These are phyloP conservation scores for Cylindrodendrum hubeiense DNA, from an alignment of 2,329 filamentous ascomycete species.

Conservation along the genomic window DNA sequence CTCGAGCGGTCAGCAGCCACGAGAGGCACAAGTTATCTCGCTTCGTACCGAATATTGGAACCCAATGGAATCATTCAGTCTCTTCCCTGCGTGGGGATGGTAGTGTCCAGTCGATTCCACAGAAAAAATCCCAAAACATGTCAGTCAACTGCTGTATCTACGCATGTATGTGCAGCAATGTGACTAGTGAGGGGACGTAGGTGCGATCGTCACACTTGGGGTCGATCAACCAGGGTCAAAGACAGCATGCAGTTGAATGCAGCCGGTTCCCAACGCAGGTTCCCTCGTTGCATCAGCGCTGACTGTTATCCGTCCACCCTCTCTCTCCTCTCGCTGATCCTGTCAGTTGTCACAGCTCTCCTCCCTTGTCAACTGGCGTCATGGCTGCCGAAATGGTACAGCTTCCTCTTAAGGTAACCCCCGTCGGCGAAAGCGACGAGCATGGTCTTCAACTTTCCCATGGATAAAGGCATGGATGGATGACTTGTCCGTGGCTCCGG, in stretches of 20 bases:
- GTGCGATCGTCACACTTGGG: conserved; percentile 5
- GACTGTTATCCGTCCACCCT: conserved; percentile 16
- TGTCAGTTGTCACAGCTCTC: neutral
- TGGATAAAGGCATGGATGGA: conserved; percentile 4
- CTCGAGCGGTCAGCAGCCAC: neutral
- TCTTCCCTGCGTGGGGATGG: neutral
- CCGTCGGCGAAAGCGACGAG: neutral
- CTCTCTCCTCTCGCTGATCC: conserved; percentile 6
- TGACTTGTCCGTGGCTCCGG: conserved; percentile 5
- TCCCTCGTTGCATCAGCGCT: conserved; percentile 17
- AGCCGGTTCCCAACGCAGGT: conserved; percentile 16
- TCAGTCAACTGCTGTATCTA: neutral
- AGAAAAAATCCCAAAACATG: conserved; percentile 3
- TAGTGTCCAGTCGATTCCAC: neutral
- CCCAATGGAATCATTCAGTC: neutral
- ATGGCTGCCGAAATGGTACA: neutral
- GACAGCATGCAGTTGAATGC: conserved; percentile 16
- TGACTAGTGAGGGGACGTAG: neutral
- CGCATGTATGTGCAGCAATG: neutral
- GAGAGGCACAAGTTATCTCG: neutral
- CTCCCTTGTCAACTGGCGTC: neutral
- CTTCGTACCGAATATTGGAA: conserved; percentile 11
- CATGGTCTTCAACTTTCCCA: conserved; percentile 13
- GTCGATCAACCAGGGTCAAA: conserved; percentile 31
- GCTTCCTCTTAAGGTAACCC: conserved; percentile 13